Base-by-base conservation (phyloP, 1,284 basidiomycete species). In the Sphaerobolus stellatus region DNA sequence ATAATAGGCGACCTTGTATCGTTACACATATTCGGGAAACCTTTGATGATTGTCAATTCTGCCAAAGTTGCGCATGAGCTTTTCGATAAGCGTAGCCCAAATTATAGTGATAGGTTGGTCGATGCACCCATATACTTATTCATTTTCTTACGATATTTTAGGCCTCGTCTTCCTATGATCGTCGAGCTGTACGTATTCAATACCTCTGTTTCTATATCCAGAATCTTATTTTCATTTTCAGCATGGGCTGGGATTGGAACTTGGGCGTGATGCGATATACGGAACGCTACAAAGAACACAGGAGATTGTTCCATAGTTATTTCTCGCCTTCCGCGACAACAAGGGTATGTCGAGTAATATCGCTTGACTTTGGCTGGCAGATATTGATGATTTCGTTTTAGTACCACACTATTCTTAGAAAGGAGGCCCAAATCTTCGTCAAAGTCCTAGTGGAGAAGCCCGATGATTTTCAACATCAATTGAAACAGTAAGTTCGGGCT, bases 81-180 rank as follows among this genome's bases (percentile, higher is more conserved):
- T n/a, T 58, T 77, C 57, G 74, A 74, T 33, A 75, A 72, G 60
- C 63, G 72, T 16, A 69, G 73, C n/a, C 58, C 66, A 1, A 70
- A 68, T 46, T 75, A 75, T 56, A 76, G 74, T 5, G 68, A 67
- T 57, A 61, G 76, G 40, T 14, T 16, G 18, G 16, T 29, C 29
- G 4, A 27, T 28, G 13, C 8, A 16, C 25, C 24, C 16, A 16
- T 24, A 18, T 3, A 27, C 16, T 45, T n/a, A 18, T 18, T 20
- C n/a, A 45, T 24, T 3, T 3, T 45, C 25, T 25, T 16, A 24
- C n/a, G 27, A 7, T 24, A 20, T 80, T 78, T 18, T 31, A 38
- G 49, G 46, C 70, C 70, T 20, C 49, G 62, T 25, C 62, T 75
- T 55, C 73, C 38, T 41, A 41, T 41, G 33, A 27, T 38, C 22